These are phyloP conservation scores for Salix udensis DNA, from an alignment of 345 rosid species.

Conservation along the genomic window DNA sequence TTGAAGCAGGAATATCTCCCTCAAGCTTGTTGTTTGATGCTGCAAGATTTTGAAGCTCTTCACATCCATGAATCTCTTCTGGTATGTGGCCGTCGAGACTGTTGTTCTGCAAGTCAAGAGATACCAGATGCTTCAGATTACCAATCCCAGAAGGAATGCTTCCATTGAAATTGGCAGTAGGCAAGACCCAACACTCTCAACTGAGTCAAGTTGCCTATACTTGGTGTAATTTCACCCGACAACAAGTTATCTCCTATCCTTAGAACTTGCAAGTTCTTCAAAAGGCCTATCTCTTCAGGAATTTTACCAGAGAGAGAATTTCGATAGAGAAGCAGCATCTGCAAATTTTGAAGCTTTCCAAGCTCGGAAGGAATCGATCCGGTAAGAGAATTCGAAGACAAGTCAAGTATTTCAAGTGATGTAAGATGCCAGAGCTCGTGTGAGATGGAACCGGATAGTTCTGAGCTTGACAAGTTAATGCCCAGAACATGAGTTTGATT, in stretches of 20 bases:
- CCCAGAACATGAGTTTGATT: slow-evolving; percentile 41
- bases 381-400: slow-evolving; percentile 54
- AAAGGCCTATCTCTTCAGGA: slow-evolving; percentile 55
- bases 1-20: slow-evolving; percentile 54
- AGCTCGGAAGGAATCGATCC: slow-evolving; percentile 63
- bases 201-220: slow-evolving; percentile 56
- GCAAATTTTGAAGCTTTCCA: slow-evolving; percentile 61
- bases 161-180: slow-evolving; percentile 58
- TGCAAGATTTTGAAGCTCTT: slow-evolving; percentile 43
- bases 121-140: slow-evolving; percentile 43
- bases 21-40: slow-evolving; percentile 63
- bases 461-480: slow-evolving; percentile 58
- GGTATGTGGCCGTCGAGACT: slow-evolving; percentile 61
- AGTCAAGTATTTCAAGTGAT: slow-evolving; percentile 58
- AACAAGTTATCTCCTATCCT: slow-evolving; percentile 65
- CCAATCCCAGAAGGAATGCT: slow-evolving; percentile 72
- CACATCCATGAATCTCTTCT: slow-evolving; percentile 42
- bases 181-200: slow-evolving; percentile 57
- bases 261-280: slow-evolving; percentile 56
- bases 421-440: slow-evolving; percentile 39
- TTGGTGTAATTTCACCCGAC: slow-evolving; percentile 48
- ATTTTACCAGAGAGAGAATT: slow-evolving; percentile 65
- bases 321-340: slow-evolving; percentile 50
- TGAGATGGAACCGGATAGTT: slow-evolving; percentile 62
- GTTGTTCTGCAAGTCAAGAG: slow-evolving; percentile 58